Evolutionary conservation across 148 eudicot species (phyloP).

Genomic region (Pouteria glomerata): DNA sequence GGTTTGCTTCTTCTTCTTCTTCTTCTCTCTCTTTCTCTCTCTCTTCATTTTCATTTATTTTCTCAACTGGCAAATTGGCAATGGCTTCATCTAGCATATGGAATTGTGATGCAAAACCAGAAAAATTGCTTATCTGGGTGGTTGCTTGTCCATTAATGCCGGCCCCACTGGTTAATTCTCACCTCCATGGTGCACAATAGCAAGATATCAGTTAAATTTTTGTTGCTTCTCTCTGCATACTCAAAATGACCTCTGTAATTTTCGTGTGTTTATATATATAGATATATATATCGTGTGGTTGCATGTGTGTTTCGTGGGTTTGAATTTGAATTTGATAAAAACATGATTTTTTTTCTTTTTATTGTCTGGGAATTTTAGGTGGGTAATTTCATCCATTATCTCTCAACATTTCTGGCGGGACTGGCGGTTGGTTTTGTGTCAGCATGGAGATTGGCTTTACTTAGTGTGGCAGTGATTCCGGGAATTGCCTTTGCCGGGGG

Average conservation of each 20-base stretch:
- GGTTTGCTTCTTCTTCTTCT: slow-evolving; percentile 30
- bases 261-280: no score
- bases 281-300: no score
- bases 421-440: slow-evolving; percentile 98
- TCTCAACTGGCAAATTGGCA: no score
- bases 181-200: not conserved
- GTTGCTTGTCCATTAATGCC: slow-evolving; percentile 10
- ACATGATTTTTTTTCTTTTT: not conserved
- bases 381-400: slow-evolving; percentile 96
- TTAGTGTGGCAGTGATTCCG: slow-evolving; percentile 95
- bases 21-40: not conserved
- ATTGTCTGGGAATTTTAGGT: slow-evolving; percentile 45
- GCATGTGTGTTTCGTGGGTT: not conserved
- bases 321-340: not conserved
- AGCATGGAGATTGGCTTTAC: slow-evolving; percentile 93
- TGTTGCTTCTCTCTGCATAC: not conserved
- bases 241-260: no score
- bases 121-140: slow-evolving; percentile 2
- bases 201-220: not conserved
- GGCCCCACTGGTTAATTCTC: slow-evolving; percentile 9
- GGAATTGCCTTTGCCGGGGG: slow-evolving; percentile 99
- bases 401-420: slow-evolving; percentile 96
- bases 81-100: slow-evolving; percentile 8
- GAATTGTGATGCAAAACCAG: not conserved
- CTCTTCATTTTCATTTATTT: no score